Evolutionary conservation across 352 stramenopile genomes (phyloP), one percentile per base, ranked within the genome.

Genomic region (Pythium aquatile): DNA sequence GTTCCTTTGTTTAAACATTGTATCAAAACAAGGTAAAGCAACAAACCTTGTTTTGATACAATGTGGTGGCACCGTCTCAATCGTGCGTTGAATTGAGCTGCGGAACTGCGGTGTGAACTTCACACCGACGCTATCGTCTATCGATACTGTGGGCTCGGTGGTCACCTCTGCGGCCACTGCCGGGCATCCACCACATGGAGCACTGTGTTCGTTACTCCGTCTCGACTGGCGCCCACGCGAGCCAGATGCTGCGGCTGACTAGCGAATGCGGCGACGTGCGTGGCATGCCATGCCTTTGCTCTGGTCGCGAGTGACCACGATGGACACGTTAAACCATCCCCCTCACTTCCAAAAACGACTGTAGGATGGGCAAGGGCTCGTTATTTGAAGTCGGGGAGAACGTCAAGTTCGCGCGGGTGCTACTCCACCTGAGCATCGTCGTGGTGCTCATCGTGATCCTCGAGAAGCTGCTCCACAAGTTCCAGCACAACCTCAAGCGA

Each of bases 361-460:
- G 10, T 14, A 14, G 6, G 14, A 70, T 70, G 64, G 56, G 39
- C 16, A 58, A 40, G 35, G 64, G 57, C 26, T 88, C 81, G 35
- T 57, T 87, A 2, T 88, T 90, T 64, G 58, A 66, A 53, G 77
- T 88, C 7, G 81, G 77, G 32, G 64, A 81, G 3, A 73, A 70
- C 51, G 77, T 90, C 37, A 77, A 86, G 37, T 75, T 87, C 51
- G 82, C 70, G 71, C 75, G 74, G 17, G 69, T 89, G 35, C 52
- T 87, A 7, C 46, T 75, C 26, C 65, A 81, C 10, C 60, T 88
- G 39, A 81, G 68, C 46, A 54, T 86, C 11, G 65, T 90, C 33
- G 78, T 79, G 1, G 55, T 80, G 29, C 77, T 65, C 56, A 55
- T 90, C 14, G 65, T 88, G 10, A 8, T 80, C 28, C 76, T 90